Evolutionary conservation across 179 eudicot genomes (phyloP), one percentile per base, ranked within the genome.

Genomic region (Sideroxylon spinosum): DNA sequence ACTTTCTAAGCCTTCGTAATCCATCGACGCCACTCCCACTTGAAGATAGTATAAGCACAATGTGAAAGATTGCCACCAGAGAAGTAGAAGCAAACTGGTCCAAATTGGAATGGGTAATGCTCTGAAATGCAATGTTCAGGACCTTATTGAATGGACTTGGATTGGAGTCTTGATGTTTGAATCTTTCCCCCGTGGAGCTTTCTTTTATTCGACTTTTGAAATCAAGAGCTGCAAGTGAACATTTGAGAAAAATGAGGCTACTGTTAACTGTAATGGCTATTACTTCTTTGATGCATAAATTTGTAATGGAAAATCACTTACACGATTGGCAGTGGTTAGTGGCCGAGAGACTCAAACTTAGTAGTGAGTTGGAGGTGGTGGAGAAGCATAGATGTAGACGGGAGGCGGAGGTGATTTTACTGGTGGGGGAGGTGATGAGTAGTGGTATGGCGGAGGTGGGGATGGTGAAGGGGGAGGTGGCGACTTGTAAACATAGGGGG

Each of bases 131-230:
- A 23, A 73, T 16, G 19, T 60, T 37, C 22, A 68, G 11, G 86
- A 76, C 83, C 81, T 83, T 80, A 83, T 80, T 83, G 9, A 50
- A 32, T 65, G 46, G 48, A 65, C 69, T 60, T 74, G 68, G 44
- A 65, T 14, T 65, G 46, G 19, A 17, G 3, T 20, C 17, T 75
- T 25, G 75, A 61, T 29, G 20, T 57, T 19, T 25, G 29, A 23
- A 29, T 68, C 67, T 25, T 48, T 55, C n/a, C 74, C 67, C 71
- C 50, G 46, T 14, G 78, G 56, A 76, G 75, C 64, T 82, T 53
- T 76, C 78, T 12, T 80, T 76, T 77, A 73, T 77, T 83, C 17
- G 26, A 26, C 32, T 13, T 12, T 19, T 73, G 14, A 48, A 68
- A 71, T 26, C 23, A 50, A 75, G 37, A 69, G 67, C 75, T 75